Conservation (phyloP, 805 yeast genomes). For the Kuraishia hungarica region DNA sequence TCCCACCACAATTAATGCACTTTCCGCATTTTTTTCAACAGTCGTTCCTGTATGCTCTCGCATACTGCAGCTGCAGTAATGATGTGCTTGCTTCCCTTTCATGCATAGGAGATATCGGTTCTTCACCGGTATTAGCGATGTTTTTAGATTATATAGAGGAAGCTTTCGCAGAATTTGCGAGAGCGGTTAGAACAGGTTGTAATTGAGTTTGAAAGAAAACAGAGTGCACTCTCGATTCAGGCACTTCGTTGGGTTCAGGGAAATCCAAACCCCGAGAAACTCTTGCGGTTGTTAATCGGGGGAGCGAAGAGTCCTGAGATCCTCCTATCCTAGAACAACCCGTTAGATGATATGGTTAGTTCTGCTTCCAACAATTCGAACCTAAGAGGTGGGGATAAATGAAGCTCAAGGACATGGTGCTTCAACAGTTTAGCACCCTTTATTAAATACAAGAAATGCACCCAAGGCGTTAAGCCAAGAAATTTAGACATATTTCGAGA, state of each 20-base stretch:
- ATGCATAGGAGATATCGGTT: background rate
- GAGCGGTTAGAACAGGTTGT: background rate
- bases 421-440: background rate
- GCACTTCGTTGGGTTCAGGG: too few species aligned
- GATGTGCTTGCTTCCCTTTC: background rate
- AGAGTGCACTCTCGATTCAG: too few species aligned
- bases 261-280: too few species aligned
- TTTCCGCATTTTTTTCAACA: background rate
- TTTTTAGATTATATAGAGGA: background rate
- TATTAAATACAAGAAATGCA: background rate
- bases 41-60: background rate
- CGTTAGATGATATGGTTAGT: too few species aligned
- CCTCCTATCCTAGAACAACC: too few species aligned
- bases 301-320: too few species aligned
- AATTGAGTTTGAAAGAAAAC: too few species aligned
- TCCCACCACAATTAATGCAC: background rate
- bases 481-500: background rate
- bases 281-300: too few species aligned
- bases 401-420: background rate
- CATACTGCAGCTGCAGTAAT: background rate
- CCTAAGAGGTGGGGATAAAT: background rate
- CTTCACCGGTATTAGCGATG: background rate
- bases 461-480: background rate
- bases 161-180: background rate
- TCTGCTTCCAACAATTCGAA: too few species aligned